A percentile compares a stretch with the other conserved stretches of the same genome.
Conservation (phyloP, 495 filamentous ascomycete species). For the Terfezia claveryi region DNA sequence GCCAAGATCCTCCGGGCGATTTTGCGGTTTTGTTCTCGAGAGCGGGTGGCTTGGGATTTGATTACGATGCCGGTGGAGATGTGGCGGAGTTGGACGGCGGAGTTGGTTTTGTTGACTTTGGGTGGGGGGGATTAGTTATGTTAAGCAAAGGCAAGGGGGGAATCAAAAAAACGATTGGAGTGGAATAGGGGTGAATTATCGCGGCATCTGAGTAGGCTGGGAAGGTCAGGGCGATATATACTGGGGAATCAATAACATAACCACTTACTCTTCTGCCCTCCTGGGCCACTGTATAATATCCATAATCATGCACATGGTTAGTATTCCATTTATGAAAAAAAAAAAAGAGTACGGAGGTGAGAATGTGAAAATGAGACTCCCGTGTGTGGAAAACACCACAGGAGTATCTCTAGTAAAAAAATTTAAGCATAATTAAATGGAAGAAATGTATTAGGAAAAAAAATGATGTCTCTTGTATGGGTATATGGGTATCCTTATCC, state of each 20-base stretch:
- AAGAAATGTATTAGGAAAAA: too few relatives aligned
- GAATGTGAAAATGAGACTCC: too few relatives aligned
- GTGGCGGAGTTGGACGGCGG: slow-evolving; percentile 84
- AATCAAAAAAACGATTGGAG: slow-evolving; percentile 1
- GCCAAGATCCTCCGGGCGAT: slow-evolving; percentile 60
- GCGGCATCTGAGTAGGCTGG: not conserved
- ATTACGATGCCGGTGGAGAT: slow-evolving; percentile 71
- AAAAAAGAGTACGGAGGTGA: too few relatives aligned
- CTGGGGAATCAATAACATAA: not conserved
- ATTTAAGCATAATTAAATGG: too few relatives aligned
- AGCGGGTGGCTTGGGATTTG: slow-evolving; percentile 80
- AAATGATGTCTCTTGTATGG: too few relatives aligned
- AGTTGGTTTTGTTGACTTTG: slow-evolving; percentile 65
- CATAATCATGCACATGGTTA: not conserved
- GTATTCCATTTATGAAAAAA: too few relatives aligned
- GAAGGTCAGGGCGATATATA: not conserved
- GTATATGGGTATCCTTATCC: too few relatives aligned
- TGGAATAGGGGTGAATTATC: slow-evolving; percentile 1
- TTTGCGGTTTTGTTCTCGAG: slow-evolving; percentile 69
- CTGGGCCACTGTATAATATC: slow-evolving; percentile 44
- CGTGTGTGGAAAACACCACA: too few relatives aligned
- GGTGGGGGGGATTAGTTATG: not conserved
- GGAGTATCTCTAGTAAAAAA: too few relatives aligned
- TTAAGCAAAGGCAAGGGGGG: not conserved
- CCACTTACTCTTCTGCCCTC: slow-evolving; percentile 71